Evolutionary conservation across 768 basidiomycete genomes (phyloP), one percentile per base, ranked within the genome.

Genomic region (Mrakia blollopis): DNA sequence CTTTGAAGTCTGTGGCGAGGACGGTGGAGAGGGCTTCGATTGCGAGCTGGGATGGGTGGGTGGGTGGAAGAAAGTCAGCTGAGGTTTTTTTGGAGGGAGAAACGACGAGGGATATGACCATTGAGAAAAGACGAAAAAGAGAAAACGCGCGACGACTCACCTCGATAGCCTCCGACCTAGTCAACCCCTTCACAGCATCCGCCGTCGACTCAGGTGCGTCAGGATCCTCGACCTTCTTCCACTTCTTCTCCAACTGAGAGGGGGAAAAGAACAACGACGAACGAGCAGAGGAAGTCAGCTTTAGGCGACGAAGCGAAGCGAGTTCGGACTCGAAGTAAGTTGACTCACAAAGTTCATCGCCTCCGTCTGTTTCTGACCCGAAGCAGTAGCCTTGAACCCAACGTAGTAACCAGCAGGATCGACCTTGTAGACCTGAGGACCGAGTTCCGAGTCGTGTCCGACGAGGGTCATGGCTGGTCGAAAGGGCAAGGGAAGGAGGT

Each of bases 341-440:
- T 3, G 72, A 79, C 83, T 74, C 73, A 84, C 83, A 82, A 94
- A 92, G 83, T 98, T 98, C 90, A 95, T 97, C 0, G 93, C 94
- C 82, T 99, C 97, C 82, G 97, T 96, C 81, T 98, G 97, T 81
- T 99, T 98, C 79, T 84, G 84, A 0, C 97, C 97, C 2, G 95
- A 91, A 0, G 96, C 90, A 2, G 96, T 96, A 13, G 97, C 97
- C 80, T 98, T 95, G 86, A 95, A 98, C 0, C 97, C 97, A 63
- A 97, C 93, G 83, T 95, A 99, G 85, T 97, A 98, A 7, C 97
- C 97, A 3, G 97, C 97, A 16, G 97, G 97, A 82, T 99, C 97
- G 72, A 98, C 90, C 85, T 97, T 98, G 88, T 98, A 98, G 81
- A 91, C 88, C 83, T 98, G 96, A n/a, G 97, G 96, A 7, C 96